These are phyloP conservation scores for Rhizopus sp. DNA, from an alignment of 371 early-diverging fungal species.

Conservation along the genomic window DNA sequence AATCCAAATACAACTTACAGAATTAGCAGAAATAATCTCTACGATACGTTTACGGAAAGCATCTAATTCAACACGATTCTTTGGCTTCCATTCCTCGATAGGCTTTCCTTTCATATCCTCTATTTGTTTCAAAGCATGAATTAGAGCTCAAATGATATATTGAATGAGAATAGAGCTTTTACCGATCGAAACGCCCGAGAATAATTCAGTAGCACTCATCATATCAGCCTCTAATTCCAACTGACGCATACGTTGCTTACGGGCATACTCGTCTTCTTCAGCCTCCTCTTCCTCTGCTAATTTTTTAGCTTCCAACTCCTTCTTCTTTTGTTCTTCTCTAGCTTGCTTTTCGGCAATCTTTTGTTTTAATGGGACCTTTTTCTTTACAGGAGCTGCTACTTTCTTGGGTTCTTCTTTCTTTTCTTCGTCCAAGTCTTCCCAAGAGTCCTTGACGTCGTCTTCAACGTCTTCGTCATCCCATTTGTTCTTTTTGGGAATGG, in stretches of 20 bases:
- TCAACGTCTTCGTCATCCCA: conserved; percentile 90
- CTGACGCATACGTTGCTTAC: conserved; percentile 67
- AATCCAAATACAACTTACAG: conserved; percentile 46
- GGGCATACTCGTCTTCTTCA: conserved; percentile 64
- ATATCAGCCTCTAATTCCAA: conserved; percentile 81
- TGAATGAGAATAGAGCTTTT: conserved; percentile 10
- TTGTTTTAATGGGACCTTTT: conserved; percentile 72
- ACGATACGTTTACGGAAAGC: conserved; percentile 71
- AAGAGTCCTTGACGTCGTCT: conserved; percentile 73
- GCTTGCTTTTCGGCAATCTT: conserved; percentile 80
- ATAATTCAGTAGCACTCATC: conserved; percentile 83
- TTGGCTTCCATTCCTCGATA: conserved; percentile 75
- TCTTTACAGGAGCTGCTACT: conserved; percentile 46
- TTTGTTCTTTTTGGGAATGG: conserved; percentile 51
- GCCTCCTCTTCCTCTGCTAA: conserved; percentile 46
- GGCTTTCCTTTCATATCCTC: conserved; percentile 51
- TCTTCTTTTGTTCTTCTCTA: conserved; percentile 67
- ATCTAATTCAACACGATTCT: conserved; percentile 83
- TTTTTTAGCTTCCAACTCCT: conserved; percentile 56
- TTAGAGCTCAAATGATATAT: background rate
- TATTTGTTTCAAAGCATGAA: conserved; percentile 7
- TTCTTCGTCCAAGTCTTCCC: conserved; percentile 79
- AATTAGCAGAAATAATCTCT: conserved; percentile 68
- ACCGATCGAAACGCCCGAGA: conserved; percentile 70
- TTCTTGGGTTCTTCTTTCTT: conserved; percentile 45